Conservation (phyloP, 495 filamentous ascomycete species). For the Aspergillus heteromorphus region DNA sequence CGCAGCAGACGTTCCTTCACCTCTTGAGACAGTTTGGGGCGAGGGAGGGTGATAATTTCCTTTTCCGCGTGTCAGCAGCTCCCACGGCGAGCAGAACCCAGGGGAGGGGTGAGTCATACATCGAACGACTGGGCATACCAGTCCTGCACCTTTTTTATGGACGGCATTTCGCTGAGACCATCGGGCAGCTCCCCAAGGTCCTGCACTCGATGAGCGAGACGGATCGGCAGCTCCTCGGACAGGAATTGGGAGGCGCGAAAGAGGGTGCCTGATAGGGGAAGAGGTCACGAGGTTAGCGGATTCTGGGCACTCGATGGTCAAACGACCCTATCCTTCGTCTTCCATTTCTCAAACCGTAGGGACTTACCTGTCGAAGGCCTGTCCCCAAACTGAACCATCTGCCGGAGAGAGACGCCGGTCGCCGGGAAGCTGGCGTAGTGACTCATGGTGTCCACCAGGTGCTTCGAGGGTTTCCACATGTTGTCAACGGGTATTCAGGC, state of each 20-base stretch:
- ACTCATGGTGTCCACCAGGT: slow-evolving; percentile 96
- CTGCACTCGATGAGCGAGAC: slow-evolving; percentile 90
- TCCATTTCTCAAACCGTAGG: too few relatives aligned
- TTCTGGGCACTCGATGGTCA: background rate
- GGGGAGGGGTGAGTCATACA: slow-evolving; percentile 46
- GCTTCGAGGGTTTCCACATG: slow-evolving; percentile 87
- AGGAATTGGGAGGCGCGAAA: slow-evolving; percentile 98
- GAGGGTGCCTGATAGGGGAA: slow-evolving; percentile 64
- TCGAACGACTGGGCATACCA: slow-evolving; percentile 99
- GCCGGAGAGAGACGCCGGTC: slow-evolving; percentile 90
- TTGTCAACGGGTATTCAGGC: slow-evolving; percentile 31
- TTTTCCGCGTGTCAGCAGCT: slow-evolving; percentile 29
- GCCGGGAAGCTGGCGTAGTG: slow-evolving; percentile 97
- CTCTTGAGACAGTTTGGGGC: slow-evolving; percentile 70
- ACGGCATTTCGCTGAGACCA: slow-evolving; percentile 97
- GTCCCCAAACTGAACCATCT: slow-evolving; percentile 99
- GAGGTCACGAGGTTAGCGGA: slow-evolving; percentile 16
- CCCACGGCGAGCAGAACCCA: background rate
- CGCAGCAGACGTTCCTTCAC: slow-evolving; percentile 72
- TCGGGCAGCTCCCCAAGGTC: slow-evolving; percentile 91
- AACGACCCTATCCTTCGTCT: too few relatives aligned
- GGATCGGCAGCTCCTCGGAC: slow-evolving; percentile 95
- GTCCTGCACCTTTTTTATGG: slow-evolving; percentile 87
- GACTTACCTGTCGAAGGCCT: slow-evolving; percentile 73
- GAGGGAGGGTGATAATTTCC: slow-evolving; percentile 85